Evolutionary conservation across 2,329 filamentous ascomycete species (phyloP), one percentile per base, ranked within the genome.

Genomic region (Xylariaceae sp.): DNA sequence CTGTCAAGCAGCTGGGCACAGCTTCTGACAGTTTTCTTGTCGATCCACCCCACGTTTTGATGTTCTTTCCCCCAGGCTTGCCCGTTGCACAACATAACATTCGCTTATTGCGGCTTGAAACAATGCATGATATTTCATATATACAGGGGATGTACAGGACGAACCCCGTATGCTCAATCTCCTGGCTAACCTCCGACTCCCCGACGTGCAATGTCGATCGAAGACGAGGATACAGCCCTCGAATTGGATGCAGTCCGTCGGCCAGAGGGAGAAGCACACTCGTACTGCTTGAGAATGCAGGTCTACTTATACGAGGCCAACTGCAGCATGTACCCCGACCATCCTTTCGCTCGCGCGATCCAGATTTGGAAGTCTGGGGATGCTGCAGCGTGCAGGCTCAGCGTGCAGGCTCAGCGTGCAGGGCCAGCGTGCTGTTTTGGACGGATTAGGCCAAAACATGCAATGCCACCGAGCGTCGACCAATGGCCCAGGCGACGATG

Each of bases 61-160:
- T n/a, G n/a, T n/a, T n/a, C 36, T 11, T 24, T 24, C 6, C 21
- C 21, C 11, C 21, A 7, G 21, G 39, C 37, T n/a, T 41, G 28
- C 29, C 40, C 26, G 38, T 46, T 26, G 27, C 46, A 48, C 46
- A 31, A 31, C 43, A 41, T 38, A 4, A n/a, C n/a, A n/a, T 37
- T 48, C 46, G 46, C 46, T 44, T 43, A 40, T 41, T 43, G 46
- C 46, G 46, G 46, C 43, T 46, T 36, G 46, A 35, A 36, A 31
- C 43, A 48, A 46, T 48, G 43, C 39, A 47, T 37, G 37, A 35
- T 36, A 45, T 46, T 27, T 29, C 23, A 42, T 32, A 30, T 30
- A 26, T 15, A 19, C 23, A 21, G n/a, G n/a, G n/a, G n/a, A n/a
- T n/a, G n/a, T n/a, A n/a, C n/a, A n/a, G n/a, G n/a, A n/a, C n/a